phyloP scores from a whole-genome alignment of 1,284 basidiomycete species.

The Ustilago trichophora region DNA sequence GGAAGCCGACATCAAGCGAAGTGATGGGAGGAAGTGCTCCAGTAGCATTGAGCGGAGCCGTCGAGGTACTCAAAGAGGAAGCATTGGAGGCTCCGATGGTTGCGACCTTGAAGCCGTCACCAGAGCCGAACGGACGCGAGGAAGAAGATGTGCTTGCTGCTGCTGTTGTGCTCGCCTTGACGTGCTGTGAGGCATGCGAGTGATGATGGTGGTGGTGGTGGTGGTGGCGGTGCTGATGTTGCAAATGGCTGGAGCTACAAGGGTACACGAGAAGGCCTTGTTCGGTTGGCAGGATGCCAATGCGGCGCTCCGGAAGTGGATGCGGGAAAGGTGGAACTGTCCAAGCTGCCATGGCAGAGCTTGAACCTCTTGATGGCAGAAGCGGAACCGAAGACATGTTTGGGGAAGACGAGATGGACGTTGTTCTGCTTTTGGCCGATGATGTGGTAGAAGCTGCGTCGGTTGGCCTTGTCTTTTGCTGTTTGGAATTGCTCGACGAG shows the following conservation, averaged over 20 bases:
- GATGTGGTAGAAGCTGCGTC: constrained; percentile 3
- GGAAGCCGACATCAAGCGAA: constrained; percentile 34
- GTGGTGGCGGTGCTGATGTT: constrained; percentile 3
- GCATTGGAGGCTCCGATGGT: constrained; percentile 23
- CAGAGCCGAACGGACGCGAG: constrained; percentile 32
- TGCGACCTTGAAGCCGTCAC: constrained; percentile 40
- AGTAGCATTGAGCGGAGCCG: constrained; percentile 1
- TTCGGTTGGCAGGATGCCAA: constrained; percentile 38
- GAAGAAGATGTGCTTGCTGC: not conserved
- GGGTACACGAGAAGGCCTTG: constrained; percentile 48
- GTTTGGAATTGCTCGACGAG: constrained; percentile 17
- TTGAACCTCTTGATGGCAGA: constrained; percentile 15
- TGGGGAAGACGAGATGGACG: constrained; percentile 14
- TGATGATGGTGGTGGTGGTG: no score
- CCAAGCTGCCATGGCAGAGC: constrained; percentile 34
- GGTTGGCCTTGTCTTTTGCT: constrained; percentile 2
- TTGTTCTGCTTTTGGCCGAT: constrained; percentile 4
- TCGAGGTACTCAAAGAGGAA: constrained; percentile 3
- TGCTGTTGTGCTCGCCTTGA: constrained; percentile 13
- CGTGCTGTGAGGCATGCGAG: constrained; percentile 8
- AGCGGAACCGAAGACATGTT: constrained; percentile 11
- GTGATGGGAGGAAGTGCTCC: constrained; percentile 11
- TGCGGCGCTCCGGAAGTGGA: constrained; percentile 41
- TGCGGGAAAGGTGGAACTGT: constrained; percentile 51
- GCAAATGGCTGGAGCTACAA: constrained; percentile 2